Evolutionary conservation across 805 yeast species (phyloP).

Genomic region (Wickerhamiella occidentalis): DNA sequence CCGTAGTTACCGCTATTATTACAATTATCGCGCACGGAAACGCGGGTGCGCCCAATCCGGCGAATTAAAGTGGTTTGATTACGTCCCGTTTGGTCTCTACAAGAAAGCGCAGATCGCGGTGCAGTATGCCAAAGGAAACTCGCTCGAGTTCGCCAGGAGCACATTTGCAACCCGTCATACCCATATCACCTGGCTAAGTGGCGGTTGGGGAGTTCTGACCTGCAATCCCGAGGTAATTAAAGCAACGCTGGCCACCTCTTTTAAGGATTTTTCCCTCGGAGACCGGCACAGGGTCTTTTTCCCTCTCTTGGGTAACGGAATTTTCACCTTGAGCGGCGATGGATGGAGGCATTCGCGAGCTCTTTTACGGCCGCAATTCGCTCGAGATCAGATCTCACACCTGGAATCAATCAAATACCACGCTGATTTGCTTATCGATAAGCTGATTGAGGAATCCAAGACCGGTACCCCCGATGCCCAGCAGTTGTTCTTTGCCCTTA

Average conservation of each 20-base stretch:
- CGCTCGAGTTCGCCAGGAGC: constrained; percentile 13
- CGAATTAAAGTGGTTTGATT: not conserved
- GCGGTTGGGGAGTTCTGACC: constrained; percentile 19
- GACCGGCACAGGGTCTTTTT: constrained; percentile 21
- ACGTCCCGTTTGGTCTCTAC: constrained; percentile 16
- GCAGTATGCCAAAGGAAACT: constrained; percentile 1
- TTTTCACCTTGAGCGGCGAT: constrained; percentile 27
- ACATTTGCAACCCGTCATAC: constrained; percentile 11
- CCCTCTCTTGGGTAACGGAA: constrained; percentile 27
- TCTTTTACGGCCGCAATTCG: constrained; percentile 28
- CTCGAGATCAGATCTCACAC: constrained; percentile 26
- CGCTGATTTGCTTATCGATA: constrained; percentile 13
- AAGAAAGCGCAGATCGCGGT: constrained; percentile 1
- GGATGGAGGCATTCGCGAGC: constrained; percentile 30
- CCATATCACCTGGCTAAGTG: constrained; percentile 13
- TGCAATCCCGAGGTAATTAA: constrained; percentile 25
- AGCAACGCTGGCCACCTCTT: constrained; percentile 26
- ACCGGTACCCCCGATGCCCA: constrained; percentile 20
- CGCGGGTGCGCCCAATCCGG: not conserved
- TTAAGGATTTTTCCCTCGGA: constrained; percentile 26
- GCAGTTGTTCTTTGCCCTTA: constrained; percentile 19
- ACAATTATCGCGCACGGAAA: not conserved
- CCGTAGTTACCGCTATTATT: not conserved
- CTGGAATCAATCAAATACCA: constrained; percentile 19
- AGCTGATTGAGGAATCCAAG: constrained; percentile 16